Evolutionary conservation across 495 filamentous ascomycete genomes (phyloP).

Genomic region (Pseudotulostoma volvatum): DNA sequence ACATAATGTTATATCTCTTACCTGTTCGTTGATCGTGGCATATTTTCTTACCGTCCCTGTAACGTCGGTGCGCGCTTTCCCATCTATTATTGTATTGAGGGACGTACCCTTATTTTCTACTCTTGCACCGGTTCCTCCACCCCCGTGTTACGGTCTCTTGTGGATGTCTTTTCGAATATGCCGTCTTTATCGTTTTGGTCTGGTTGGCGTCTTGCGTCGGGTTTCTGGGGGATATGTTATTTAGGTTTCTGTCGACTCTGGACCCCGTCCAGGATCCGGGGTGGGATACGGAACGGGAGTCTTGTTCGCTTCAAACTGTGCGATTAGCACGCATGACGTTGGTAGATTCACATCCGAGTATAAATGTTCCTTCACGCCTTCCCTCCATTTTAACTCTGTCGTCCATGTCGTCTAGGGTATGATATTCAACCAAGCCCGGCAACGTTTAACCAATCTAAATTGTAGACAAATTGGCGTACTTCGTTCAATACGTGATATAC

Average conservation of each 20-base stretch:
- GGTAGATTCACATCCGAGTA: too few species aligned
- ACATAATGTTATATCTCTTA: conserved; percentile 12
- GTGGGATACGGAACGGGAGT: not conserved
- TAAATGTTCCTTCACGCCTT: too few species aligned
- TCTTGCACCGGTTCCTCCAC: conserved; percentile 6
- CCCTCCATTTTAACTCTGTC: too few species aligned
- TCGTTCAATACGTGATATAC: too few species aligned
- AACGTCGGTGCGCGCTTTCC: conserved; percentile 19
- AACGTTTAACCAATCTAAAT: too few species aligned
- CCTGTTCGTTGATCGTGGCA: conserved; percentile 10
- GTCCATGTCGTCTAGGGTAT: too few species aligned
- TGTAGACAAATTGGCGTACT: too few species aligned
- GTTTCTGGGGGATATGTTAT: conserved; percentile 21
- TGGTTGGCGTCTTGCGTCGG: conserved; percentile 30
- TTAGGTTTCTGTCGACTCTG: not conserved
- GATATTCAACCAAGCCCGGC: too few species aligned
- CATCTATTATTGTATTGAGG: conserved; percentile 14
- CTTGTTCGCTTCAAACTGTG: too few species aligned
- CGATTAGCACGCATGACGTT: too few species aligned
- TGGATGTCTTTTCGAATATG: conserved; percentile 7
- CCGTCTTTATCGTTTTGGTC: conserved; percentile 15
- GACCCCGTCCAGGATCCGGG: not conserved
- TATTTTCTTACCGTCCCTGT: conserved; percentile 10
- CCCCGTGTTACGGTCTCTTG: conserved; percentile 15
- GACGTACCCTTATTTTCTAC: conserved; percentile 12